Base-by-base conservation (phyloP, 1,284 basidiomycete genomes). In the Trichosporon inkin region DNA sequence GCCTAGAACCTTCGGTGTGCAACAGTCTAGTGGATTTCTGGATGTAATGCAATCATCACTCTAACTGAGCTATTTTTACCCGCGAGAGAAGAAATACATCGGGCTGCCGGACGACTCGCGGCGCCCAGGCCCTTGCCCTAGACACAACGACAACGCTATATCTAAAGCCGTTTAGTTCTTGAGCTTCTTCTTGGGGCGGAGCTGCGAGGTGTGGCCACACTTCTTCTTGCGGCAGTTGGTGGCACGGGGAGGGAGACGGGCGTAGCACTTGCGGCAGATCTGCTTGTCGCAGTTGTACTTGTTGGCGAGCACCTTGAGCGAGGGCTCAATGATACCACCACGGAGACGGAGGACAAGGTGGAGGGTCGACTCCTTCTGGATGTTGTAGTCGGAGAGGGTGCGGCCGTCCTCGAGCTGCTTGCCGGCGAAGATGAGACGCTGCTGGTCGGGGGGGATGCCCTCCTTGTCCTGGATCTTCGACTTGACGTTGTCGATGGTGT, bases 241-340 rank as follows among this genome's bases (percentile, higher is more conserved):
- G 51, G 95, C 95, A 82, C 95, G 92, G 61, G 93, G 94, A 71
- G 95, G 94, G 71, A 98, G 93, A 77, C 96, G 95, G 58, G 95
- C 95, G 82, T 99, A 99, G 85, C 96, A 98, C 82, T 98, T 98
- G 81, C 95, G 93, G 87, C 95, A 99, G 76, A 98, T 96, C 79
- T 93, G 89, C 84, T 94, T 93, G 81, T 93, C 91, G 80, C 91
- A 93, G 79, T 97, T 97, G 85, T 94, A 94, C 81, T 95, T 96
- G 78, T 87, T 84, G 63, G 95, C 95, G 67, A 98, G 86, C 58
- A 93, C 92, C 82, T 97, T 97, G 77, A 99, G 83, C 71, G 95
- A 97, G 68, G 95, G 95, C 84, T 99, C 95, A 72, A 99, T 99
- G 83, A 99, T 92, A 67, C 95, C 95, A 71, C 95, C 93, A 81